Conservation (phyloP, 2,329 filamentous ascomycete genomes). For the Fusarium foetens region DNA sequence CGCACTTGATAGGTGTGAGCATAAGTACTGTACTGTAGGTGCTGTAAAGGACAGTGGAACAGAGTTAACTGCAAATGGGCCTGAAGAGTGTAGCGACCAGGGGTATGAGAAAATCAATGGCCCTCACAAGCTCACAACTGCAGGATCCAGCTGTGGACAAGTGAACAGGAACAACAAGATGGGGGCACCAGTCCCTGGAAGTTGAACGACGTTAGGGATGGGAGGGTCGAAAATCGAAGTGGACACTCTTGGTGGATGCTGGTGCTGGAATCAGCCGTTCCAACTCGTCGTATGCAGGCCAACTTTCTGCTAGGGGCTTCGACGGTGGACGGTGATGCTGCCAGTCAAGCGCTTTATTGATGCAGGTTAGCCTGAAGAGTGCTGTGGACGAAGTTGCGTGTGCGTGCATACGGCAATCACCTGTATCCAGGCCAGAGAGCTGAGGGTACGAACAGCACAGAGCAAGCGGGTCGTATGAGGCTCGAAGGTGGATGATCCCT, state of each 20-base stretch:
- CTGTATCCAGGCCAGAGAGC: constrained; percentile 24
- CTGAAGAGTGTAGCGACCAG: constrained; percentile 23
- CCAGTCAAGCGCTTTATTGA: constrained; percentile 26
- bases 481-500: constrained; percentile 25
- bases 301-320: constrained; percentile 21
- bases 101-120: constrained; percentile 28
- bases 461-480: constrained; percentile 28
- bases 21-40: constrained; percentile 29
- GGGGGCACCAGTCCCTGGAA: constrained; percentile 32
- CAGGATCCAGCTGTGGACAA: constrained; percentile 32
- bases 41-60: constrained; percentile 9
- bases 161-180: constrained; percentile 35
- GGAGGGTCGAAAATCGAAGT: constrained; percentile 33
- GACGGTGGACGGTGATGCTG: constrained; percentile 34
- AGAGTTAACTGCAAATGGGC: constrained; percentile 23
- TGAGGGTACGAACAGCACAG: constrained; percentile 24
- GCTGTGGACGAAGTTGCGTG: constrained; percentile 17
- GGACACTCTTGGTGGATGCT: constrained; percentile 27
- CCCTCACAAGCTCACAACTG: constrained; percentile 34
- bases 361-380: constrained; percentile 19
- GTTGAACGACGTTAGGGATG: constrained; percentile 32
- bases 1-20: constrained; percentile 39
- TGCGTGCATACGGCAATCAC: constrained; percentile 14
- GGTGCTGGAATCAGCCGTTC: constrained; percentile 25
- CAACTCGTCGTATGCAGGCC: constrained; percentile 19